Base-by-base conservation (phyloP, 2,329 filamentous ascomycete species). In the Monosporascus sp. region DNA sequence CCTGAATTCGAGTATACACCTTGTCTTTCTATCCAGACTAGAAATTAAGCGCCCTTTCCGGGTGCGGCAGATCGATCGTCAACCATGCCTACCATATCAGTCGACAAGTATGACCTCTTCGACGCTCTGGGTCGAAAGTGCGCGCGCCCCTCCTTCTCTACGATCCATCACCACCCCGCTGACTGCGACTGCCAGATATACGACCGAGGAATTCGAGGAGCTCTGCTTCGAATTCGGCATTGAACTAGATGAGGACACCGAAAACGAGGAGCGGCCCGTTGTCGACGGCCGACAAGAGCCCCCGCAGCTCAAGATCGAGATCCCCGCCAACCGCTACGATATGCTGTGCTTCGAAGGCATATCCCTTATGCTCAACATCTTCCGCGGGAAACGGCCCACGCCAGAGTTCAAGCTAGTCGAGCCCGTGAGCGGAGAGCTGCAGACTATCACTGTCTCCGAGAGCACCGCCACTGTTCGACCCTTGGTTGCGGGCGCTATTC, bases 211-310 rank as follows among this genome's bases (percentile, higher is more conserved):
- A 68, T 99, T 99, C 69, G 94, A 99, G 73, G 89, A 96, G 68
- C 80, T 99, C 63, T 97, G 94, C 74, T 99, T 99, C 81, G 93
- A 99, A 67, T 99, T 96, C 69, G 92, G 92, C 55, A 95, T 99
- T 69, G 94, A 99, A 74, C 83, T 99, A 63, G 94, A 99, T 76
- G 93, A 97, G 77, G 94, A 99, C 72, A 94, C 89, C 49, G 87
- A 90, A 62, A 80, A 89, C 65, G 79, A 83, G 54, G 85, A 90
- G 60, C 80, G 89, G 47, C 88, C 89, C 35, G 76, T 88, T 54
- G 81, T 89, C 65, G 81, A 90, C 75, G 88, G 88, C 69, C 83
- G 87, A 62, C 88, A 95, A 73, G 90, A 96, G 74, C 84, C 90
- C 50, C 87, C 94, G 53, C 90, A 97, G 74, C 83, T 97, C 67